Conservation (phyloP, 371 early-diverging fungal species). For the Basidiobolus meristosporus region DNA sequence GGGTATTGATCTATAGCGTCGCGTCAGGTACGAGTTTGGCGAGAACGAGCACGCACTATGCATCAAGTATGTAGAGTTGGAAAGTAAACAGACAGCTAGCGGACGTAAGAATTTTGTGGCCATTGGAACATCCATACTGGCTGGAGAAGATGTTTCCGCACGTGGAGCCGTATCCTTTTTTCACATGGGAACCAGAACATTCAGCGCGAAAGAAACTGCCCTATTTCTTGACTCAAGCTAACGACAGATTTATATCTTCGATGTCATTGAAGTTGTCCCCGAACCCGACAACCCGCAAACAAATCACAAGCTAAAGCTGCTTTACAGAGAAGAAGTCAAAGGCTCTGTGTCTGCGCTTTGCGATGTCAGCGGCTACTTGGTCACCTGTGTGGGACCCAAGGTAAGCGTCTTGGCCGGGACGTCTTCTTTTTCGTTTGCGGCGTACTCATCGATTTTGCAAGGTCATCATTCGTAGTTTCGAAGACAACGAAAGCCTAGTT, state of each 20-base stretch:
- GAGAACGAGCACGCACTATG: slow-evolving; percentile 75
- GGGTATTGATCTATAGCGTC: slow-evolving; percentile 1
- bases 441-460: too few species aligned
- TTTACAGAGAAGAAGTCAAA: slow-evolving; percentile 75
- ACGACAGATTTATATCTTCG: slow-evolving; percentile 85
- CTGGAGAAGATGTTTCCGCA: slow-evolving; percentile 86
- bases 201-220: background rate
- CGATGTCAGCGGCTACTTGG: slow-evolving; percentile 69
- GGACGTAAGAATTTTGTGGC: slow-evolving; percentile 79
- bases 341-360: slow-evolving; percentile 88
- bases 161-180: slow-evolving; percentile 57
- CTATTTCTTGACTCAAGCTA: background rate
- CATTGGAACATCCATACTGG: slow-evolving; percentile 74
- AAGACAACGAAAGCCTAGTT: slow-evolving; percentile 68
- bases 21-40: slow-evolving; percentile 31
- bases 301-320: slow-evolving; percentile 76
- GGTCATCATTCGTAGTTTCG: slow-evolving; percentile 78
- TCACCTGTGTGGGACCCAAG: slow-evolving; percentile 83
- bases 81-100: slow-evolving; percentile 68
- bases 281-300: slow-evolving; percentile 89
- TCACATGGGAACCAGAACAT: background rate
- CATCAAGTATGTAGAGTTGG: slow-evolving; percentile 60
- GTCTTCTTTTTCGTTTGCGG: too few species aligned
- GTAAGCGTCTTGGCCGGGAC: slow-evolving; percentile 15
- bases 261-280: slow-evolving; percentile 94